Evolutionary conservation across 169 alveolate species (phyloP).

Genomic region (Hepatocystis sp.): DNA sequence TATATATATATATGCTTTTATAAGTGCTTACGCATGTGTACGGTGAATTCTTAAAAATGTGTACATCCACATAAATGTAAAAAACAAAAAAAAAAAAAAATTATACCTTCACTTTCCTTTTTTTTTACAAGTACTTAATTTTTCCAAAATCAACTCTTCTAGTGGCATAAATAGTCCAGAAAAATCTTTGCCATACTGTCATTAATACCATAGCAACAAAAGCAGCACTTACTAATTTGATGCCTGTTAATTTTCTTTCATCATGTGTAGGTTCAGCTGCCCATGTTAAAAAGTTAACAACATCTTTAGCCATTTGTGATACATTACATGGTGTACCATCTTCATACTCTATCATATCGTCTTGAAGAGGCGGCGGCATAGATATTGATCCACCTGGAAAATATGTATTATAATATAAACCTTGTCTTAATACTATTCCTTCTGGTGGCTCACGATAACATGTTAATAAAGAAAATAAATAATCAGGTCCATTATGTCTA

Average conservation of each 20-base stretch:
- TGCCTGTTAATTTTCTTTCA: conserved; percentile 87
- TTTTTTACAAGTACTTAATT: conserved; percentile 80
- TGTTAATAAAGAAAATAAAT: conserved; percentile 93
- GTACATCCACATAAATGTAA: too few species aligned
- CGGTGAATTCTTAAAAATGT: too few species aligned
- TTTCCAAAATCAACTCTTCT: conserved; percentile 89
- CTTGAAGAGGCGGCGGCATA: conserved; percentile 98
- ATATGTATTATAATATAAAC: conserved; percentile 95
- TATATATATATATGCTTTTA: too few species aligned
- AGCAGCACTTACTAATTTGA: conserved; percentile 85
- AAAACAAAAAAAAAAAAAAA: too few species aligned
- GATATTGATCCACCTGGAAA: conserved; percentile 97
- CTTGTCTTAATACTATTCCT: conserved; percentile 96
- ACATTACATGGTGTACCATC: conserved; percentile 98
- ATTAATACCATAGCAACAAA: conserved; percentile 85
- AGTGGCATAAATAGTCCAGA: conserved; percentile 90
- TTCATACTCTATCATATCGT: conserved; percentile 97
- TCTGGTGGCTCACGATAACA: conserved; percentile 97
- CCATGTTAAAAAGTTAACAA: conserved; percentile 89
- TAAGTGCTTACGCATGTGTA: too few species aligned
- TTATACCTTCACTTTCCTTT: too few species aligned
- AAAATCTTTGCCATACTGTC: conserved; percentile 91
- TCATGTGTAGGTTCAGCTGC: conserved; percentile 92
- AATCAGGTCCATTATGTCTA: conserved; percentile 94
- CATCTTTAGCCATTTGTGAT: conserved; percentile 96